Evolutionary conservation across 768 basidiomycete genomes (phyloP).

Genomic region (Leccinum fibrillosum): DNA sequence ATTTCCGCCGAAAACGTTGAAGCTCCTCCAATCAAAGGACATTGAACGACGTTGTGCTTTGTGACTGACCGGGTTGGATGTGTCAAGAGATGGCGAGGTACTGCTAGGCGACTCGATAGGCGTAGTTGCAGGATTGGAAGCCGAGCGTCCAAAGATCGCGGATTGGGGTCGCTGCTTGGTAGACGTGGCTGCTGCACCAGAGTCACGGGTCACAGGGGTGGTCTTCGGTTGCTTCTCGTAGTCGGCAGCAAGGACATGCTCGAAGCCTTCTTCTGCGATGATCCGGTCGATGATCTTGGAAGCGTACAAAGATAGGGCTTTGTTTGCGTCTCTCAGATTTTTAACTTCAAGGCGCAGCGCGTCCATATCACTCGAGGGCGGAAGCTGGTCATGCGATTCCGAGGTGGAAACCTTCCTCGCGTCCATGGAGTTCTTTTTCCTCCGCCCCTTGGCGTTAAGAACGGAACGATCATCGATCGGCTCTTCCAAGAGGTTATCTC

Average conservation of each 20-base stretch:
- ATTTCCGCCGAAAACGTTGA: conserved; percentile 61
- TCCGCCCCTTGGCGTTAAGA: conserved; percentile 45
- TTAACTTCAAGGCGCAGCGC: conserved; percentile 86
- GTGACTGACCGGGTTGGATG: conserved; percentile 23
- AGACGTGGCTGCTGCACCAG: conserved; percentile 8
- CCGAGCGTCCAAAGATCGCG: conserved; percentile 41
- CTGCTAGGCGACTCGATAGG: conserved; percentile 23
- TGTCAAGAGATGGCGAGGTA: conserved; percentile 18
- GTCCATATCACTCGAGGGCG: conserved; percentile 58
- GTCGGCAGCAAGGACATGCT: conserved; percentile 93
- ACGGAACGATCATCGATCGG: conserved; percentile 48
- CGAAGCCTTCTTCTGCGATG: conserved; percentile 94
- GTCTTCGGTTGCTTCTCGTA: conserved; percentile 65
- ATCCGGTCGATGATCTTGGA: conserved; percentile 98
- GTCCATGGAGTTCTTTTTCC: conserved; percentile 33
- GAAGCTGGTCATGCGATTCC: conserved; percentile 41
- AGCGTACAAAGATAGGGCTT: conserved; percentile 90
- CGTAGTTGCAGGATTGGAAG: conserved; percentile 38
- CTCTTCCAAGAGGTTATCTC: conserved; percentile 66
- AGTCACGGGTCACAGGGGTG: conserved; percentile 29
- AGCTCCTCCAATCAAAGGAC: conserved; percentile 81
- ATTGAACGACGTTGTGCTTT: conserved; percentile 68
- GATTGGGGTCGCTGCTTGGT: conserved; percentile 62
- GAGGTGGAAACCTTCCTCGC: conserved; percentile 33
- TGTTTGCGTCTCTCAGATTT: conserved; percentile 91